phyloP scores from a whole-genome alignment of 2,329 filamentous ascomycete species.

The Stachybotrys chartarum region DNA sequence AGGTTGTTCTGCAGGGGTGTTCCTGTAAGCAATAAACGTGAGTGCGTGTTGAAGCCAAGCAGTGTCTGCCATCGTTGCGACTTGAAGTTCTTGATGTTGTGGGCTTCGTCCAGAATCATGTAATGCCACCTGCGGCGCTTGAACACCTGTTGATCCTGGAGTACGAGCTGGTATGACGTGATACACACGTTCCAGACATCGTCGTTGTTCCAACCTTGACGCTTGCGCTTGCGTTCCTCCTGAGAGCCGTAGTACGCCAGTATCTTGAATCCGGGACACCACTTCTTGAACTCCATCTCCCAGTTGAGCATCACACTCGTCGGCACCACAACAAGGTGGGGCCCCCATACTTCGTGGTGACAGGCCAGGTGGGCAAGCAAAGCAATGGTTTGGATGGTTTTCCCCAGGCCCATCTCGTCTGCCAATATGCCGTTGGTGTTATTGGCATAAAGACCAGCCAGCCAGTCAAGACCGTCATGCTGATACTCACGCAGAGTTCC shows the following conservation, averaged over 20 bases:
- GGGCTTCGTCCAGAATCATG: slow-evolving; percentile 94
- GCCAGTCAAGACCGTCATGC: slow-evolving; percentile 94
- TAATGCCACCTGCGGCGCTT: slow-evolving; percentile 94
- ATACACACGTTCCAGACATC: slow-evolving; percentile 96
- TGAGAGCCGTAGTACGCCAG: slow-evolving; percentile 93
- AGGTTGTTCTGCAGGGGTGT: slow-evolving; percentile 96
- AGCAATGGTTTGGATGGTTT: slow-evolving; percentile 97
- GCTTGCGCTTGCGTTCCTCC: slow-evolving; percentile 85
- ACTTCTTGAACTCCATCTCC: slow-evolving; percentile 99
- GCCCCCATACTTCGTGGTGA: slow-evolving; percentile 86
- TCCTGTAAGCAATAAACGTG: slow-evolving; percentile 81
- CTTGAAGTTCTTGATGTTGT: slow-evolving; percentile 99
- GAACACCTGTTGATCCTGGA: slow-evolving; percentile 91
- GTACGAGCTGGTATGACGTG: slow-evolving; percentile 92
- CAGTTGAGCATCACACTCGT: slow-evolving; percentile 99
- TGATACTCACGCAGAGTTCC: slow-evolving; percentile 93
- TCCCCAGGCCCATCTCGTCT: slow-evolving; percentile 97
- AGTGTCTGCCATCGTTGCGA: slow-evolving; percentile 95
- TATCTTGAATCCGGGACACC: slow-evolving; percentile 96
- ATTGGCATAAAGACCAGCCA: slow-evolving; percentile 85
- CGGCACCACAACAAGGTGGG: slow-evolving; percentile 90
- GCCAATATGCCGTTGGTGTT: slow-evolving; percentile 93
- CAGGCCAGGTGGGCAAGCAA: slow-evolving; percentile 88
- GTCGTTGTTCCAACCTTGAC: slow-evolving; percentile 87
- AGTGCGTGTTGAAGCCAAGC: slow-evolving; percentile 84